Percentiles rank a stretch among this genome's conserved stretches.
phyloP scores from a whole-genome alignment of 2,329 filamentous ascomycete species.

The Aspergillus tubingensis region DNA sequence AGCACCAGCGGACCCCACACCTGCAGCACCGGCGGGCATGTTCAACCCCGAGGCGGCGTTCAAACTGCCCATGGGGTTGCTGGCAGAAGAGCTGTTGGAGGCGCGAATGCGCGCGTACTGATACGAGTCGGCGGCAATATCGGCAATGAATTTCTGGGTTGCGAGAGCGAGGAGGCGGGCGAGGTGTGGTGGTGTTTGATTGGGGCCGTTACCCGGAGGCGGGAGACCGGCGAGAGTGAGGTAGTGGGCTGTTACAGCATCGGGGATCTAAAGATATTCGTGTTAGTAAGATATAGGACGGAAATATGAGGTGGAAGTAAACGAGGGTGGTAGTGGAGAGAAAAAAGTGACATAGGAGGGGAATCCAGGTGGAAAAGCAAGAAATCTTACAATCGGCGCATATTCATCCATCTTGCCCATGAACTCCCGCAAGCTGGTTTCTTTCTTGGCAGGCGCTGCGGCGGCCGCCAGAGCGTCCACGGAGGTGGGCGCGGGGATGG shows the following conservation, averaged over 20 bases:
- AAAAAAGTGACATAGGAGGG: conserved; percentile 9
- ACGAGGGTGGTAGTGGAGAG: neutral
- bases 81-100: conserved; percentile 81
- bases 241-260: conserved; percentile 97
- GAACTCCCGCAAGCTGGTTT: conserved; percentile 89
- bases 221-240: conserved; percentile 93
- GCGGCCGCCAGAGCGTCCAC: conserved; percentile 52
- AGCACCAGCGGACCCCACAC: conserved; percentile 55
- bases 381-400: conserved; percentile 78
- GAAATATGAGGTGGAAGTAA: neutral
- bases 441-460: conserved; percentile 74
- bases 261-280: conserved; percentile 71
- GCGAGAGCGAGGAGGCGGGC: conserved; percentile 91
- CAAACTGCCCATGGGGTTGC: conserved; percentile 87
- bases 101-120: conserved; percentile 95
- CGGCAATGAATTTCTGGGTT: conserved; percentile 98
- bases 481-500: conserved; percentile 21
- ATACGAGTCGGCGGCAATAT: conserved; percentile 95
- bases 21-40: conserved; percentile 56
- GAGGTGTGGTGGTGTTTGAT: conserved; percentile 74
- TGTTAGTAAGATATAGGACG: neutral
- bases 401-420: conserved; percentile 97
- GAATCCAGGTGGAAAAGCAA: neutral
- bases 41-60: conserved; percentile 65
- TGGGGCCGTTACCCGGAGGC: conserved; percentile 79